Evolutionary conservation across 2,329 filamentous ascomycete genomes (phyloP).

Genomic region (Paraphaeosphaeria sporulosa): DNA sequence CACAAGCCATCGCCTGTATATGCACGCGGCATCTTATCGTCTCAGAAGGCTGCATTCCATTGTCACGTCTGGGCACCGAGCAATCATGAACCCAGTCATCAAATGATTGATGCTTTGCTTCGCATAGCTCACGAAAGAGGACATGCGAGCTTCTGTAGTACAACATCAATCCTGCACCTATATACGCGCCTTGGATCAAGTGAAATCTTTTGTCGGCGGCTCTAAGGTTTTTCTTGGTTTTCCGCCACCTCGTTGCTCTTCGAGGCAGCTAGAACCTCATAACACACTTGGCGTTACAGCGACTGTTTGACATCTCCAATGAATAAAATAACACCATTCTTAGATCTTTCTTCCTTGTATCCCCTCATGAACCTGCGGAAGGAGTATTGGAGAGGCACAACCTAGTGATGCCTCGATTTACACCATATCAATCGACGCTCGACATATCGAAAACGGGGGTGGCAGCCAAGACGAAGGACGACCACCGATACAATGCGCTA

Average conservation of each 20-base stretch:
- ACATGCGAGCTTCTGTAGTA: no score
- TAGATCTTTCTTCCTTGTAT: neutral
- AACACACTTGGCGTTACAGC: constrained; percentile 39
- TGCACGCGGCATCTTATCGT: no score
- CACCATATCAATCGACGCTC: constrained; percentile 25
- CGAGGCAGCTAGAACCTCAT: constrained; percentile 13
- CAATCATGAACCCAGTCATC: no score
- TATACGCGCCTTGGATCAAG: no score
- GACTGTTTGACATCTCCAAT: constrained; percentile 25
- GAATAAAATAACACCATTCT: constrained; percentile 16
- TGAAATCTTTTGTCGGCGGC: no score
- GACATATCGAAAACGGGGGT: constrained; percentile 20
- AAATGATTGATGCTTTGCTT: no score
- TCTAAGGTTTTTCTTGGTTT: neutral
- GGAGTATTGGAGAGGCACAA: neutral
- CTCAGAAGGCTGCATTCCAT: no score
- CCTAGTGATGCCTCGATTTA: constrained; percentile 3
- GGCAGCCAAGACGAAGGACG: constrained; percentile 25
- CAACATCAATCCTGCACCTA: no score
- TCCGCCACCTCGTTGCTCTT: neutral
- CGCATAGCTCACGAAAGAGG: no score
- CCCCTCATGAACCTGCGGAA: neutral
- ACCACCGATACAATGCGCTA: constrained; percentile 35
- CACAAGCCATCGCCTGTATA: no score
- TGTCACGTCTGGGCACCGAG: no score